Conservation (phyloP, 139 green algal species). For the Mesotaenium endlicherianum region DNA sequence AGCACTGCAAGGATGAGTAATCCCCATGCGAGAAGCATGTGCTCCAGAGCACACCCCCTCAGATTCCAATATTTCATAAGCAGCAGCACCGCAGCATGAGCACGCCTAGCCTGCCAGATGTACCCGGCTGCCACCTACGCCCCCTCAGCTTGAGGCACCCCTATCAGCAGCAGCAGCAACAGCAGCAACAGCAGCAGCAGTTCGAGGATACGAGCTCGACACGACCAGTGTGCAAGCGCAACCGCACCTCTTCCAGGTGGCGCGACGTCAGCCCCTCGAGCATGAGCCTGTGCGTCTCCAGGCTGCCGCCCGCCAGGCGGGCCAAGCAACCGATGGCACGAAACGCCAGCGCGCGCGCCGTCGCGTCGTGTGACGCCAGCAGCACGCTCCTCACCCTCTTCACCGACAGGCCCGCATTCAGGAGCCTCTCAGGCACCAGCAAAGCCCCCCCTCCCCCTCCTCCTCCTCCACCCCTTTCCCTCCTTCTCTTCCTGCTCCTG, state of each 20-base stretch:
- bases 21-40: too few relatives aligned
- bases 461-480: neutral
- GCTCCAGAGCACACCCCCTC: too few relatives aligned
- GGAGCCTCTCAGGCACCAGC: conserved; percentile 2
- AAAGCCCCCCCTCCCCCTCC: conserved; percentile 6
- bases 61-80: too few relatives aligned
- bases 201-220: too few relatives aligned
- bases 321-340: conserved; percentile 7
- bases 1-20: too few relatives aligned
- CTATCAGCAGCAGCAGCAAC: neutral
- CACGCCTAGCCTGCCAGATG: neutral
- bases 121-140: neutral
- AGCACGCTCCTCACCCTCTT: conserved; percentile 9
- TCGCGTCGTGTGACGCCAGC: neutral
- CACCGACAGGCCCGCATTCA: neutral
- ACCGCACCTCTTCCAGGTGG: neutral
- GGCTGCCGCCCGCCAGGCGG: neutral
- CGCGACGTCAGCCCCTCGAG: neutral
- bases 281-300: conserved; percentile 6
- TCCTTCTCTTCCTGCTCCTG: too few relatives aligned
- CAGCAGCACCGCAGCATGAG: too few relatives aligned
- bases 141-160: neutral
- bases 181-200: too few relatives aligned
- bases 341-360: conserved; percentile 6
- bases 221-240: neutral